Evolutionary conservation across 495 filamentous ascomycete species (phyloP).

Genomic region (Aspergillus sparsus): DNA sequence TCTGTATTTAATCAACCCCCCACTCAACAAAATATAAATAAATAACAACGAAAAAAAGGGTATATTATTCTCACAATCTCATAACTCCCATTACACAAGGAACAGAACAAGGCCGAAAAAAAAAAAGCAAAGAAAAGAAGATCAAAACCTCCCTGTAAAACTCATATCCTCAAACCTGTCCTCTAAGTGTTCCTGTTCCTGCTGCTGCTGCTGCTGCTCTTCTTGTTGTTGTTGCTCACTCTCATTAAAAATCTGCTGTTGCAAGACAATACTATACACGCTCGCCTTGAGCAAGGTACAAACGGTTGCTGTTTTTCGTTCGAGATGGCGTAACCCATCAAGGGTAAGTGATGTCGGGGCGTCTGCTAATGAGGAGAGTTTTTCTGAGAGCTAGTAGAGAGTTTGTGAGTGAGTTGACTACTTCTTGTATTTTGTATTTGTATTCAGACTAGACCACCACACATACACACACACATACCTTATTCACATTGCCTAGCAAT

Average conservation of each 20-base stretch:
- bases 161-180: conserved; percentile 39
- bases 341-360: conserved; percentile 39
- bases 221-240: conserved; percentile 45
- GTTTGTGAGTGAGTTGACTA: too few relatives aligned
- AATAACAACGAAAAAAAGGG: conserved; percentile 17
- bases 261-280: conserved; percentile 96
- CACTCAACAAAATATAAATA: conserved; percentile 15
- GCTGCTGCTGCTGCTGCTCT: conserved; percentile 28
- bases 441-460: too few relatives aligned
- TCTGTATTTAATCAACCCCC: not conserved
- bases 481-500: conserved; percentile 87
- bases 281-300: conserved; percentile 96
- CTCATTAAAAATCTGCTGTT: conserved; percentile 85
- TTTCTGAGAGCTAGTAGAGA: conserved; percentile 37
- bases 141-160: conserved; percentile 34
- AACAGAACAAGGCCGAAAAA: not conserved
- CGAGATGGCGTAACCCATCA: conserved; percentile 82
- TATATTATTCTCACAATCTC: conserved; percentile 11
- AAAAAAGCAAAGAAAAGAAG: conserved; percentile 9
- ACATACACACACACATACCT: conserved; percentile 63
- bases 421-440: too few relatives aligned
- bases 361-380: conserved; percentile 39
- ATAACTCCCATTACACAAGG: not conserved
- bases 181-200: conserved; percentile 30
- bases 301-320: conserved; percentile 90